Conservation (phyloP, 2,329 filamentous ascomycete species). For the Colletotrichum tropicale region DNA sequence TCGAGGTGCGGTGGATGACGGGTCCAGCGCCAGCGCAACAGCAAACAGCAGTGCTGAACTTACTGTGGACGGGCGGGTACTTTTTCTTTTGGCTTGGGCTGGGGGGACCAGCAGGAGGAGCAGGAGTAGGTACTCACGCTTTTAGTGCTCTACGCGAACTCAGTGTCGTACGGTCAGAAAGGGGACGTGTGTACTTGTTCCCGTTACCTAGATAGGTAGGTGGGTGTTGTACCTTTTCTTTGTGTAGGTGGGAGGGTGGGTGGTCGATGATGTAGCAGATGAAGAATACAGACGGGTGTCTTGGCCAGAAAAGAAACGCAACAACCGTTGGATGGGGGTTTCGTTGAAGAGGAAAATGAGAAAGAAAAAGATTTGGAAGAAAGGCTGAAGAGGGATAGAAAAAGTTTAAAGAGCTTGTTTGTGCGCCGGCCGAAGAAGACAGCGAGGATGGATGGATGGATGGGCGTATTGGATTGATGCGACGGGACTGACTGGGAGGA, state of each 20-base stretch:
- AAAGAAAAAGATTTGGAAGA: background rate
- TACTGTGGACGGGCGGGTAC: background rate
- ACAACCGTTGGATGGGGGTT: background rate
- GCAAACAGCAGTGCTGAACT: background rate
- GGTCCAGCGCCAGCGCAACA: background rate
- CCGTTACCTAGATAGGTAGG: background rate
- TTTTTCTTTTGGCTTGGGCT: background rate
- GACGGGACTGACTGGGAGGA: background rate
- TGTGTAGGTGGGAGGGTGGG: background rate
- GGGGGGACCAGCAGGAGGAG: background rate
- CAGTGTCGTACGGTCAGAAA: background rate
- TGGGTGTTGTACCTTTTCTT: background rate
- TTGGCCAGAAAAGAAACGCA: background rate
- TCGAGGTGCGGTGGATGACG: background rate
- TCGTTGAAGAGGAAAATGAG: background rate
- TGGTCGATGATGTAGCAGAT: background rate
- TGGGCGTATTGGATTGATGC: background rate
- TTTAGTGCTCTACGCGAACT: background rate
- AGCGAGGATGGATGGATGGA: background rate
- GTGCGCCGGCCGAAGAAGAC: constrained; percentile 3
- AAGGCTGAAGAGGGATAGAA: background rate
- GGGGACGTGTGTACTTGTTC: background rate
- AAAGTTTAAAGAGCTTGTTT: background rate
- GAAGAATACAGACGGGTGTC: background rate
- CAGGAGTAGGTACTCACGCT: background rate